Conservation (phyloP, 768 basidiomycete genomes). For the Tylopilus rubrobrunneus region DNA sequence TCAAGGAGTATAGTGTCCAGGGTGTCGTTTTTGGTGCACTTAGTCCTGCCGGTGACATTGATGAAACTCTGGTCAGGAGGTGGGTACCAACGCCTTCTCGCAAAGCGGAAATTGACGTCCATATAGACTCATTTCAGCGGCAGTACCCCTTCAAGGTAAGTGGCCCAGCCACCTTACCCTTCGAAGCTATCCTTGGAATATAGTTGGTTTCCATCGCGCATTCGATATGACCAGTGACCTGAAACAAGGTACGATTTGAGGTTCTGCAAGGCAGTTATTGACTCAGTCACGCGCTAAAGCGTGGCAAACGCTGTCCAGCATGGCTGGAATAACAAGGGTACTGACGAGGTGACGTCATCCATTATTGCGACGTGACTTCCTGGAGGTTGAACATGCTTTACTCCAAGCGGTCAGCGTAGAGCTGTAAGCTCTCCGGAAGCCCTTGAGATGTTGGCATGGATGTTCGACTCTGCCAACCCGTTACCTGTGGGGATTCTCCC, state of each 20-base stretch:
- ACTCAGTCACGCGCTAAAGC: slow-evolving; percentile 14
- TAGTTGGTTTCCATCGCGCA: slow-evolving; percentile 78
- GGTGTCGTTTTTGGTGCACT: slow-evolving; percentile 71
- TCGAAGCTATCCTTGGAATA: background rate
- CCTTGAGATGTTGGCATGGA: slow-evolving; percentile 37
- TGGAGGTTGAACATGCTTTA: background rate
- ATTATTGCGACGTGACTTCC: background rate
- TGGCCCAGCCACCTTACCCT: background rate
- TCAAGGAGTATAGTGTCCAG: slow-evolving; percentile 53
- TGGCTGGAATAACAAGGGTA: slow-evolving; percentile 69
- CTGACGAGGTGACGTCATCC: slow-evolving; percentile 60
- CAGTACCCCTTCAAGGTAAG: slow-evolving; percentile 60
- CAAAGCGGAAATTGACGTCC: background rate
- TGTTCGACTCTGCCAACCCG: slow-evolving; percentile 31
- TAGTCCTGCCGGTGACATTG: slow-evolving; percentile 51
- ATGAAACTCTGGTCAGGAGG: slow-evolving; percentile 55
- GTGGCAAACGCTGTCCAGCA: slow-evolving; percentile 44
- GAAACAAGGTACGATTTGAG: slow-evolving; percentile 41
- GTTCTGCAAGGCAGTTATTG: background rate
- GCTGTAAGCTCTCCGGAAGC: slow-evolving; percentile 37
- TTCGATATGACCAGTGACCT: slow-evolving; percentile 67
- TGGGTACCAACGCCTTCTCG: slow-evolving; percentile 1
- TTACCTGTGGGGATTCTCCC: slow-evolving; percentile 48
- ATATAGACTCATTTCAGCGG: slow-evolving; percentile 52
- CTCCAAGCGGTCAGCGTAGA: slow-evolving; percentile 49